These are phyloP conservation scores for Papiliotrema terrestris DNA, from an alignment of 1,284 basidiomycete genomes.

Conservation along the genomic window DNA sequence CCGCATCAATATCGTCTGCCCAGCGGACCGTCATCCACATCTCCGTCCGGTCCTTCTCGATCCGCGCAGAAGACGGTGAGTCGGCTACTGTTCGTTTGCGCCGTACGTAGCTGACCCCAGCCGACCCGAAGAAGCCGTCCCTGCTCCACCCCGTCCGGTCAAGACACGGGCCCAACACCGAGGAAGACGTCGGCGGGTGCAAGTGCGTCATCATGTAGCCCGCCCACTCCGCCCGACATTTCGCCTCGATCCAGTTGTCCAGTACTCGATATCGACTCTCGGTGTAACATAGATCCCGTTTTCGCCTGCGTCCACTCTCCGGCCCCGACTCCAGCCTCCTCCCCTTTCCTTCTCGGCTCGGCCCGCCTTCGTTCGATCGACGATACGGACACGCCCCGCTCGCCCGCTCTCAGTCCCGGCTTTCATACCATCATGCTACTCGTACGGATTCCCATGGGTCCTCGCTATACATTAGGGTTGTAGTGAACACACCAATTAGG, in stretches of 20 bases:
- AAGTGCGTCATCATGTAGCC: constrained; percentile 41
- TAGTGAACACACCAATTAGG: too few relatives aligned
- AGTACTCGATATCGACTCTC: background rate
- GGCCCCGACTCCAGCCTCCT: background rate
- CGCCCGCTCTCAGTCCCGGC: too few relatives aligned
- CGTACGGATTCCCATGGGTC: too few relatives aligned
- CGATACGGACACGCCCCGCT: too few relatives aligned
- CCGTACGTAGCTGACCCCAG: background rate
- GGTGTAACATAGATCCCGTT: background rate
- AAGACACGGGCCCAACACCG: background rate
- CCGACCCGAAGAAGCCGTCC: constrained; percentile 11
- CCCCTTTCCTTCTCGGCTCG: background rate
- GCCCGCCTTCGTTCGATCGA: too few relatives aligned
- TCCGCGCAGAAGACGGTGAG: constrained; percentile 38
- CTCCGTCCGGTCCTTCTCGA: constrained; percentile 63
- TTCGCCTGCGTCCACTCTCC: background rate
- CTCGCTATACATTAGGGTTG: too few relatives aligned
- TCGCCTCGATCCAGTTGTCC: background rate
- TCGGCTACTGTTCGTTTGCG: background rate
- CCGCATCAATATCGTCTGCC: constrained; percentile 33
- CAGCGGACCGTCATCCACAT: constrained; percentile 72
- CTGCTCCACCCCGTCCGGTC: background rate
- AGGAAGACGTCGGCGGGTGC: constrained; percentile 39
- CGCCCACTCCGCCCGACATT: background rate
- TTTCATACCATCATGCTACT: too few relatives aligned